Evolutionary conservation across 2,329 filamentous ascomycete species (phyloP).

Genomic region (Trichophyton verrucosum): DNA sequence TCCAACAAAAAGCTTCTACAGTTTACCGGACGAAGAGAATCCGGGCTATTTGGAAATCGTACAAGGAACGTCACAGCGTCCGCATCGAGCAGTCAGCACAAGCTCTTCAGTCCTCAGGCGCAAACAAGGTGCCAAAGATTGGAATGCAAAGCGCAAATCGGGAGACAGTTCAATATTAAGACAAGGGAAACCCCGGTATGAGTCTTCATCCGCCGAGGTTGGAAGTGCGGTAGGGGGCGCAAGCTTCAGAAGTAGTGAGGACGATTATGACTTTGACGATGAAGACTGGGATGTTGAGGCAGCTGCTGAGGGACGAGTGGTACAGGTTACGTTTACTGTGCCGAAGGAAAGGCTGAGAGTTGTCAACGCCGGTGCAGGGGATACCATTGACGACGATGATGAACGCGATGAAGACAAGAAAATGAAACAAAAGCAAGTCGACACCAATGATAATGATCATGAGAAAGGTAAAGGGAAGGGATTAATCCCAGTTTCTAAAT

Average conservation of each 20-base stretch:
- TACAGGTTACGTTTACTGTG: conserved; percentile 87
- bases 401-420: conserved; percentile 5
- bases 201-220: conserved; percentile 3
- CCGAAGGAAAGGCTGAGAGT: conserved; percentile 75
- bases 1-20: conserved; percentile 16
- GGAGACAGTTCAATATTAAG: conserved; percentile 10
- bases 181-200: conserved; percentile 7
- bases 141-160: conserved; percentile 31
- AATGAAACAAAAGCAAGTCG: not conserved
- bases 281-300: conserved; percentile 65
- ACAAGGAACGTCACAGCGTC: conserved; percentile 1
- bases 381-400: conserved; percentile 21
- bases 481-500: not conserved
- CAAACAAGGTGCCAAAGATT: conserved; percentile 42
- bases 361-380: conserved; percentile 58
- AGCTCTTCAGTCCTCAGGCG: conserved; percentile 37
- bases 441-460: conserved; percentile 2
- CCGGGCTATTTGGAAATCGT: not conserved
- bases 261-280: conserved; percentile 21
- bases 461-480: not conserved
- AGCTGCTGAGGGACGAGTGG: conserved; percentile 56
- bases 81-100: conserved; percentile 36
- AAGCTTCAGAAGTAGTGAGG: conserved; percentile 6
- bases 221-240: conserved; percentile 2
- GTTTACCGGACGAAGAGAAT: conserved; percentile 6